Evolutionary conservation across 2,329 filamentous ascomycete species (phyloP), one percentile per base, ranked within the genome.

Genomic region (Alternaria gaisen): DNA sequence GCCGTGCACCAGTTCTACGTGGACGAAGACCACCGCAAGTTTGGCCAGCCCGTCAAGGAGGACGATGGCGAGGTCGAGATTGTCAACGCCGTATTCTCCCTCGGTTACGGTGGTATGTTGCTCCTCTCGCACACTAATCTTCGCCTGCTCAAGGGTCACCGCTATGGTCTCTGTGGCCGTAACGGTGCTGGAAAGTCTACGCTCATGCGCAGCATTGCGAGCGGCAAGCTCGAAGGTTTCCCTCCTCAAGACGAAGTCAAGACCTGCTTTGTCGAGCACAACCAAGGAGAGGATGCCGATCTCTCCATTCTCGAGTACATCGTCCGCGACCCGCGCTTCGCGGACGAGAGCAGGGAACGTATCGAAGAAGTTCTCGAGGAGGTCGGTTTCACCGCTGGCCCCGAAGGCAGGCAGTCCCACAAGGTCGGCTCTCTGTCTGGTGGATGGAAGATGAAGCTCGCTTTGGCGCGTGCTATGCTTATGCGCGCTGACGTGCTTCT

Each of bases 361-460:
- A 97, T 99, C 70, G 90, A 90, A 2, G 85, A 88, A 61, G 94
- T 98, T 63, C 82, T 99, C 64, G 86, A 89, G 51, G 94, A 98
- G 79, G 95, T 99, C 73, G 96, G 96, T 43, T 99, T 99, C 82
- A 96, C 92, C 22, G 82, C 91, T 63, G 94, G 94, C 3, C 93
- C 93, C 0, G 91, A 95, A 68, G 95, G 94, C 61, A 89, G 93
- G 62, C 95, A 98, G 80, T 86, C 90, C 6, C 89, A 97, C 78
- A 92, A 91, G 72, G 95, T 99, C 60, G 95, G 95, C 70, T 97
- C 94, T 20, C 83, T 99, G 36, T 98, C 95, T 43, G 95, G 95
- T 82, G 95, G 95, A 77, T 99, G 95, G 95, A 98, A 98, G 87
- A 99, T 99, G 95, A 99, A 99, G 88, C 84, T 99, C 63, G 95